Conservation (phyloP, 2,329 filamentous ascomycete species). For the Hypoxylon sp. region DNA sequence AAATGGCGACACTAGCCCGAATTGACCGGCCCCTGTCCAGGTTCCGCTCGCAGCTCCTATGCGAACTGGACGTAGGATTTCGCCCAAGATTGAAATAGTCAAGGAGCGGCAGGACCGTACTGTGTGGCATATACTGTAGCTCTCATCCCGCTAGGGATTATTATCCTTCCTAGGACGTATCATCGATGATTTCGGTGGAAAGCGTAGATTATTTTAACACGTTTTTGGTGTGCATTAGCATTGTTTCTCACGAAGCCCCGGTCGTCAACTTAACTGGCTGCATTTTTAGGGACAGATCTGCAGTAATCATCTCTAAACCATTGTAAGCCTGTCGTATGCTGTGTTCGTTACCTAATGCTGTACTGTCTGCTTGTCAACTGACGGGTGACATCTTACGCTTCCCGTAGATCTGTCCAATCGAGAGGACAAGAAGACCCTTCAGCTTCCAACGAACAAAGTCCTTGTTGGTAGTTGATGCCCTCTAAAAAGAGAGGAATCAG, state of each 20-base stretch:
- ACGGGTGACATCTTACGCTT: conserved; percentile 17
- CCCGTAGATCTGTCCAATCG: conserved; percentile 36
- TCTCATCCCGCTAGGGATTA: conserved; percentile 19
- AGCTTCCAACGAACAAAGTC: conserved; percentile 9
- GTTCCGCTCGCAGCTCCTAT: conserved; percentile 39
- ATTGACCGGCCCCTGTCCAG: conserved; percentile 40
- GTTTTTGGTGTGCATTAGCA: conserved; percentile 43
- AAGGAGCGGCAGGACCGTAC: conserved; percentile 31
- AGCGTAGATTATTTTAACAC: conserved; percentile 26
- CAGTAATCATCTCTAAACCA: conserved; percentile 36
- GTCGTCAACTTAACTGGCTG: conserved; percentile 37
- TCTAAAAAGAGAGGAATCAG: neutral
- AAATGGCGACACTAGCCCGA: conserved; percentile 49
- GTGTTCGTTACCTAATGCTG: conserved; percentile 30
- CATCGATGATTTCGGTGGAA: conserved; percentile 36
- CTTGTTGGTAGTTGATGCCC: neutral
- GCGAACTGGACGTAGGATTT: conserved; percentile 42
- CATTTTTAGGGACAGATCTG: conserved; percentile 37
- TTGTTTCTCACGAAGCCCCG: conserved; percentile 30
- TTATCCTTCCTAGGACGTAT: conserved; percentile 15
- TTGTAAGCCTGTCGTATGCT: conserved; percentile 39
- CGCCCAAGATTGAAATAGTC: conserved; percentile 29
- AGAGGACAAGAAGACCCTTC: conserved; percentile 6
- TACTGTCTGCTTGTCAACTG: conserved; percentile 26
- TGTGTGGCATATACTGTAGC: conserved; percentile 23